Evolutionary conservation across 2,329 filamentous ascomycete genomes (phyloP).

Genomic region (Talaromyces sp.): DNA sequence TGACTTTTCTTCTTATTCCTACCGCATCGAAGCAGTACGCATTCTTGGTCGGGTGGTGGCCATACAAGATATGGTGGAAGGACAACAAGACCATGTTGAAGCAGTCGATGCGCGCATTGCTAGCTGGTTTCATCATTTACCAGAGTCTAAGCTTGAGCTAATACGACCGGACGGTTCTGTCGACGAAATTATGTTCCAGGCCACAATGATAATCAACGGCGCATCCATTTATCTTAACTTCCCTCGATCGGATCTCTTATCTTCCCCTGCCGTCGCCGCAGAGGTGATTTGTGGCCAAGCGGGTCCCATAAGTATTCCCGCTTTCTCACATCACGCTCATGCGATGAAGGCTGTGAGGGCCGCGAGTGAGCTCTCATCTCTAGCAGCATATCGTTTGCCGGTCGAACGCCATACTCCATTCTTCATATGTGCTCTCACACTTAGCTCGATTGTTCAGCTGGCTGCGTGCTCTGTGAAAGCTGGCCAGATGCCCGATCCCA

Average conservation of each 20-base stretch:
- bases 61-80: constrained; percentile 40
- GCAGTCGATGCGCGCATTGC: constrained; percentile 60
- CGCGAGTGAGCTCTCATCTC: constrained; percentile 75
- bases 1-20: constrained; percentile 79
- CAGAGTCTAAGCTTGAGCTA: constrained; percentile 69
- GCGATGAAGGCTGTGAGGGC: constrained; percentile 79
- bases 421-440: constrained; percentile 77
- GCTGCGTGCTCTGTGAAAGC: constrained; percentile 71
- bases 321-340: constrained; percentile 55
- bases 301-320: constrained; percentile 41
- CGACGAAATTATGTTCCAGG: constrained; percentile 91
- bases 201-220: constrained; percentile 72
- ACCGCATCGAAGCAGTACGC: constrained; percentile 77
- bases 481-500: constrained; percentile 60
- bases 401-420: constrained; percentile 78
- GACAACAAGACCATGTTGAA: constrained; percentile 60
- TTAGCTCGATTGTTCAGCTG: constrained; percentile 79
- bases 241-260: constrained; percentile 72
- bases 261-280: constrained; percentile 52
- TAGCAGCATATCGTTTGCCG: constrained; percentile 62
- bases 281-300: constrained; percentile 52
- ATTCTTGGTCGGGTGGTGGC: constrained; percentile 75
- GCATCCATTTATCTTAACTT: constrained; percentile 75
- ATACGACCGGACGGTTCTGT: constrained; percentile 70
- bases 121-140: constrained; percentile 81